phyloP scores from a whole-genome alignment of 495 filamentous ascomycete genomes.

The Podospora fimiseda region DNA sequence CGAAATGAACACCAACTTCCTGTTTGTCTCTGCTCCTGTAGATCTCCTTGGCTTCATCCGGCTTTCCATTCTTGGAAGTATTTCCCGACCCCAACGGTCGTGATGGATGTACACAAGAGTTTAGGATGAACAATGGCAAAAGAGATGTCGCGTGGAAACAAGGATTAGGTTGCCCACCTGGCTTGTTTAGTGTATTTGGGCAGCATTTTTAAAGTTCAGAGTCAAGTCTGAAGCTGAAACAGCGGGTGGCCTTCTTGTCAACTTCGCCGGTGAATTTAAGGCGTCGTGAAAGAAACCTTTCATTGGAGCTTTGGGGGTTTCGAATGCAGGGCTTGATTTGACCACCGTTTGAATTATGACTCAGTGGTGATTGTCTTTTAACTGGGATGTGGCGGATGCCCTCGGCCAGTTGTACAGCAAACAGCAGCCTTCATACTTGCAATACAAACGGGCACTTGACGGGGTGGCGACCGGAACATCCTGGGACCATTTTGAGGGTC shows the following conservation, averaged over 20 bases:
- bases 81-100: background rate
- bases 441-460: background rate
- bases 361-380: background rate
- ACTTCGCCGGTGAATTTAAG: no score
- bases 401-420: background rate
- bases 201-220: no score
- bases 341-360: background rate
- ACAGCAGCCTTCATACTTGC: background rate
- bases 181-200: no score
- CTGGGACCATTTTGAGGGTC: background rate
- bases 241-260: no score
- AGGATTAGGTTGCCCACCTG: background rate
- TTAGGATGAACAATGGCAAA: no score
- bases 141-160: background rate
- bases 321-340: background rate
- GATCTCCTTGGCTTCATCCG: conserved; percentile 3
- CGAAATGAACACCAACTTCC: background rate
- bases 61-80: background rate
- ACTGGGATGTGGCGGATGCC: background rate
- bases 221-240: background rate
- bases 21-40: background rate
- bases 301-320: background rate
- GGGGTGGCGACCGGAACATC: background rate
- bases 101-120: no score
- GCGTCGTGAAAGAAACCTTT: no score